These are phyloP conservation scores for Thuidium tamariscinum DNA, from an alignment of 225 moss, liverwort and hornwort species.

Conservation along the genomic window DNA sequence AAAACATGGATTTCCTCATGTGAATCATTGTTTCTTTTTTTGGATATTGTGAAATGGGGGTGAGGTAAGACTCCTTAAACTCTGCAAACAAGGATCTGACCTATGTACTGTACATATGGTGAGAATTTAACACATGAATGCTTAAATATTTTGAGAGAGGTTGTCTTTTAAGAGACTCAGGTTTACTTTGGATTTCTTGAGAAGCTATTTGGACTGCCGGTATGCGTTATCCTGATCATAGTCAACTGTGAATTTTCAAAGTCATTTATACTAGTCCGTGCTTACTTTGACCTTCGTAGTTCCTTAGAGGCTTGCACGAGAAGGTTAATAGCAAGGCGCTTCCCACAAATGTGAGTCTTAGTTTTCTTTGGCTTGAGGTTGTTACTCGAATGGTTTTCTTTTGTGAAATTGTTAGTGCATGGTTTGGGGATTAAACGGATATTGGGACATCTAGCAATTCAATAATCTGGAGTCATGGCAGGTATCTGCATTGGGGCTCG, in stretches of 20 bases:
- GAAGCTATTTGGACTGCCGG: no score
- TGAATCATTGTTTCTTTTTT: background rate
- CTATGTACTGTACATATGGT: background rate
- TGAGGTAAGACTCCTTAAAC: background rate
- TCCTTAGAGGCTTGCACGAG: background rate
- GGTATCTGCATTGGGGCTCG: conserved; percentile 44
- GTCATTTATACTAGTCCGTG: background rate
- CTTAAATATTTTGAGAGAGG: background rate
- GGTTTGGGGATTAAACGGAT: background rate
- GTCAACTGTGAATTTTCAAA: background rate
- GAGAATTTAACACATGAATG: background rate
- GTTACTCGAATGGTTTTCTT: background rate
- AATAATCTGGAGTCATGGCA: background rate
- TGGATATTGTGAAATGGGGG: background rate
- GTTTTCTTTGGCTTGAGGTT: background rate
- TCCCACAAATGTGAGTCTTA: background rate
- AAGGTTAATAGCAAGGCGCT: background rate
- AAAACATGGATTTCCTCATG: background rate
- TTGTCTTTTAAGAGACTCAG: no score
- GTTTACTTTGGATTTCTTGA: no score
- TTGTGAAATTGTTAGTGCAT: background rate
- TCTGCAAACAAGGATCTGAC: background rate
- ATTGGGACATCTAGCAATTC: background rate
- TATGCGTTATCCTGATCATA: no score
- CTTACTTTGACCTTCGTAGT: background rate